These are phyloP conservation scores for Penicillium egyptiacum DNA, from an alignment of 495 filamentous ascomycete genomes.

Conservation along the genomic window DNA sequence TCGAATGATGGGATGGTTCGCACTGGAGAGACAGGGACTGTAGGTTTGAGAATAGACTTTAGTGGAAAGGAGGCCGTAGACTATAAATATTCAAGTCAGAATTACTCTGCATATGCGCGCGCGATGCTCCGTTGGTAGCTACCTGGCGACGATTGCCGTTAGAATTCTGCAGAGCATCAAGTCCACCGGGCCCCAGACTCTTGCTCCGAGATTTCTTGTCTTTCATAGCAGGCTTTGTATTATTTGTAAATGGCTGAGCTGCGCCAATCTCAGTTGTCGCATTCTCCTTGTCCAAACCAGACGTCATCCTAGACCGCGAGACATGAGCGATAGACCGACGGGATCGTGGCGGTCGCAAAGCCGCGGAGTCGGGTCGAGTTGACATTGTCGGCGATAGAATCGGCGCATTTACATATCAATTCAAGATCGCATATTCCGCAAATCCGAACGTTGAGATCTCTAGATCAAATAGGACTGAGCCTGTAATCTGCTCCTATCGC, in stretches of 20 bases:
- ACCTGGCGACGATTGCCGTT: conserved; percentile 82
- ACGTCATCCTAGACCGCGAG: conserved; percentile 50
- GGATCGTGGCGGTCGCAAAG: conserved; percentile 51
- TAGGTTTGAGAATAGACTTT: conserved; percentile 85
- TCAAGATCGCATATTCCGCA: conserved; percentile 3
- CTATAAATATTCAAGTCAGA: conserved; percentile 30
- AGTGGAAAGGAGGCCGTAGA: conserved; percentile 56
- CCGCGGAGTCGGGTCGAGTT: conserved; percentile 40
- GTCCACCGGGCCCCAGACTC: conserved; percentile 87
- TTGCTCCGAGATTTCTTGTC: conserved; percentile 87
- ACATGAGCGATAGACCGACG: conserved; percentile 77
- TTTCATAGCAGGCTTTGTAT: conserved; percentile 40
- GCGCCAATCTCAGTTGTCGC: conserved; percentile 59
- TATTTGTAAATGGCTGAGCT: conserved; percentile 27
- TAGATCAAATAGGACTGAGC: neutral
- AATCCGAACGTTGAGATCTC: conserved; percentile 6
- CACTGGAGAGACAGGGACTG: conserved; percentile 64
- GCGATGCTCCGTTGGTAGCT: conserved; percentile 23
- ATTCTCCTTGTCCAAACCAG: conserved; percentile 67
- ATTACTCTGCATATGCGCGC: conserved; percentile 3
- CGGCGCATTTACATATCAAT: conserved; percentile 10
- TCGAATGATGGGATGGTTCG: conserved; percentile 57
- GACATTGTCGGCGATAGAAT: conserved; percentile 32
- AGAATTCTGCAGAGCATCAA: conserved; percentile 75
- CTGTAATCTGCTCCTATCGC: conserved; percentile 10